phyloP scores from a whole-genome alignment of 2,329 filamentous ascomycete species.

The Falciphora oryzae region DNA sequence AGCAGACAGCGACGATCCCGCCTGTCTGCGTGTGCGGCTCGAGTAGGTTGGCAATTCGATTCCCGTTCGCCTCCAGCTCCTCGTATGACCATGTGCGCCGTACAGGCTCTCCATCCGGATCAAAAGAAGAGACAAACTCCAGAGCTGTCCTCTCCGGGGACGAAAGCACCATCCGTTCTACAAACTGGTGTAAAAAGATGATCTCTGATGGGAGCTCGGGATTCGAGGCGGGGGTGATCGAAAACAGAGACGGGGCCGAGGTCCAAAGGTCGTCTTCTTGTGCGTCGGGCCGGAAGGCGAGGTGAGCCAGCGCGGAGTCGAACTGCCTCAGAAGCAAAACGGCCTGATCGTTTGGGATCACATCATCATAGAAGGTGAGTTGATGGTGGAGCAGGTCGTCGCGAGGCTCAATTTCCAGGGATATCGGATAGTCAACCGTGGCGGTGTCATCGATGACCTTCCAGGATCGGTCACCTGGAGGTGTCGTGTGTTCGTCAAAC shows the following conservation, averaged over 20 bases:
- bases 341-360: conserved; percentile 66
- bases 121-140: conserved; percentile 63
- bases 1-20: conserved; percentile 67
- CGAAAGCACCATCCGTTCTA: conserved; percentile 55
- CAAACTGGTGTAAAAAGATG: conserved; percentile 67
- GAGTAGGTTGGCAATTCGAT: conserved; percentile 65
- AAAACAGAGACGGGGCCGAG: conserved; percentile 42
- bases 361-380: conserved; percentile 57
- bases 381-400: conserved; percentile 50
- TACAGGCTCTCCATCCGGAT: conserved; percentile 32
- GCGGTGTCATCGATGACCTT: conserved; percentile 58
- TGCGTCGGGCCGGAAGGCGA: conserved; percentile 44
- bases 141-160: conserved; percentile 61
- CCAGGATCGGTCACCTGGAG: conserved; percentile 40
- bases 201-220: conserved; percentile 51
- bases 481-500: conserved; percentile 19
- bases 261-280: conserved; percentile 32
- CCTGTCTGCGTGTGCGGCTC: conserved; percentile 44
- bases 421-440: conserved; percentile 71
- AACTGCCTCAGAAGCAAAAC: conserved; percentile 63
- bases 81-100: conserved; percentile 64
- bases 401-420: conserved; percentile 67
- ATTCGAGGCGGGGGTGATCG: conserved; percentile 58
- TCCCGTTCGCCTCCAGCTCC: conserved; percentile 66
- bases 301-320: conserved; percentile 56